phyloP scores from a whole-genome alignment of 2,329 filamentous ascomycete species.

The Pezicula neosporulosa region DNA sequence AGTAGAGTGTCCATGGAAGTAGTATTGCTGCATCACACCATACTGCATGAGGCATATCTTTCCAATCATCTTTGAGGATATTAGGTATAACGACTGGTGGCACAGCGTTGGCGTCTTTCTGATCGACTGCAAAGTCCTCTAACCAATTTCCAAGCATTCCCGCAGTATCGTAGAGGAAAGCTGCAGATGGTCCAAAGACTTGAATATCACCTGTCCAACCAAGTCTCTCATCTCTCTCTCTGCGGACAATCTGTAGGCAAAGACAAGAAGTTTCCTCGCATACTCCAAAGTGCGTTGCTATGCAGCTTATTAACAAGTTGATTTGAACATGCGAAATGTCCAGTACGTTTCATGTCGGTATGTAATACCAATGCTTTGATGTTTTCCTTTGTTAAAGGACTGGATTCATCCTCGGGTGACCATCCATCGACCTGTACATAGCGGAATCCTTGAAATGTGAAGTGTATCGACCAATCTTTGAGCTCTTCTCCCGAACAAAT shows the following conservation, averaged over 20 bases:
- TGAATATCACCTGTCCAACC: slow-evolving; percentile 43
- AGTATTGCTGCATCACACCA: slow-evolving; percentile 40
- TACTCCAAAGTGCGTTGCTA: slow-evolving; percentile 38
- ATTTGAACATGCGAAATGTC: slow-evolving; percentile 5
- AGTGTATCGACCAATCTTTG: slow-evolving; percentile 32
- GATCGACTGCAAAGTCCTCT: slow-evolving; percentile 39
- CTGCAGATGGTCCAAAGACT: slow-evolving; percentile 38
- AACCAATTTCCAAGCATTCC: slow-evolving; percentile 49
- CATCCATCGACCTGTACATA: slow-evolving; percentile 20
- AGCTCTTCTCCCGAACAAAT: slow-evolving; percentile 29
- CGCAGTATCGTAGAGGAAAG: slow-evolving; percentile 49
- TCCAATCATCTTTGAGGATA: slow-evolving; percentile 1
- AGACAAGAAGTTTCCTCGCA: slow-evolving; percentile 53
- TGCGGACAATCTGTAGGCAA: slow-evolving; percentile 57
- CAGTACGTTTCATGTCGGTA: slow-evolving; percentile 4
- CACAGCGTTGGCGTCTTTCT: slow-evolving; percentile 22
- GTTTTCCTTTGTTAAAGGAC: slow-evolving; percentile 1
- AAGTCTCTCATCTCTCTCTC: slow-evolving; percentile 48
- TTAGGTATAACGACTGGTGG: slow-evolving; percentile 29
- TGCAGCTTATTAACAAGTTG: slow-evolving; percentile 37
- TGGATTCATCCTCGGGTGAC: not conserved
- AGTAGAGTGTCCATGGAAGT: slow-evolving; percentile 38
- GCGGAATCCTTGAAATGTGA: slow-evolving; percentile 43
- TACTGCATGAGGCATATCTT: slow-evolving; percentile 17
- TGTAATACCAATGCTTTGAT: slow-evolving; percentile 1